Percentiles rank a stretch among this genome's conserved stretches.
phyloP scores from a whole-genome alignment of 352 stramenopile species.

The Pythium insidiosum region DNA sequence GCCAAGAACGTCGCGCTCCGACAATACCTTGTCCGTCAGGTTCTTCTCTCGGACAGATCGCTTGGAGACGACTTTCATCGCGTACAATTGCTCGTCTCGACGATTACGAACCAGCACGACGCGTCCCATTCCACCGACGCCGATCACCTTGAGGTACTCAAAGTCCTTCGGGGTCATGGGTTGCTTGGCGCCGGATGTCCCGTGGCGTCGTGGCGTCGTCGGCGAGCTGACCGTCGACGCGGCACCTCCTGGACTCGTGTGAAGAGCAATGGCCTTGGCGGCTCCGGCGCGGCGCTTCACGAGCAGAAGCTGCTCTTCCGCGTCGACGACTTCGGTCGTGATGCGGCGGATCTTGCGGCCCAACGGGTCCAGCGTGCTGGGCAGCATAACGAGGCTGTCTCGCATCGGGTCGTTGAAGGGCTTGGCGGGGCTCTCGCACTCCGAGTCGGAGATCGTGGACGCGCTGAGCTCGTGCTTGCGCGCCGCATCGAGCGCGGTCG shows the following conservation, averaged over 20 bases:
- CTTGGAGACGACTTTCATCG: conserved; percentile 78
- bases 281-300: conserved; percentile 39
- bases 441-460: conserved; percentile 2
- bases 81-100: conserved; percentile 45
- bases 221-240: not conserved
- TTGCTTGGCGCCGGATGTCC: no score
- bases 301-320: conserved; percentile 43
- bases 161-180: conserved; percentile 58
- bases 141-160: conserved; percentile 84
- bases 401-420: conserved; percentile 19
- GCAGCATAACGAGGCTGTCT: conserved; percentile 41
- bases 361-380: conserved; percentile 38
- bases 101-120: conserved; percentile 71
- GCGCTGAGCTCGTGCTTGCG: conserved; percentile 10
- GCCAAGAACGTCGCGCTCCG: conserved; percentile 67
- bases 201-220: no score
- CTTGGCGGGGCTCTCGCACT: conserved; percentile 4
- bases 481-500: not conserved
- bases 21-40: conserved; percentile 48
- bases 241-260: conserved; percentile 6
- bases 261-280: conserved; percentile 84
- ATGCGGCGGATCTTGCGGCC: conserved; percentile 46
- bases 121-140: conserved; percentile 79
- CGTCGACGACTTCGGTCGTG: conserved; percentile 34
- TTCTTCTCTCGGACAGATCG: conserved; percentile 37